Percentiles rank a stretch among this genome's conserved stretches.
These are phyloP conservation scores for Myrmaecium sp. DNA, from an alignment of 2,329 filamentous ascomycete genomes.

Conservation along the genomic window DNA sequence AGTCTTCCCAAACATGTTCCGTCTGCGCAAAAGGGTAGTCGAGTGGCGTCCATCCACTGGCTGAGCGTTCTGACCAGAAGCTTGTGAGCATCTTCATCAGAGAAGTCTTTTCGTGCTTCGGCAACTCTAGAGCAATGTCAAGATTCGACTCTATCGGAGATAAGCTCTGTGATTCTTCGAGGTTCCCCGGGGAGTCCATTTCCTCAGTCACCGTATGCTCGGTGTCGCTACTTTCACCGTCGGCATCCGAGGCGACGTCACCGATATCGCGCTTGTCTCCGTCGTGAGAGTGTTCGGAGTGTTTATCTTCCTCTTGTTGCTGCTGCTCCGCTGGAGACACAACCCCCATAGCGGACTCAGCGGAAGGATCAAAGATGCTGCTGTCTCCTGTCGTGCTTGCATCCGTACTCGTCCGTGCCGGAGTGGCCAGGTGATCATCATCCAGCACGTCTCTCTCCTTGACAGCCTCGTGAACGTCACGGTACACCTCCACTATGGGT, in stretches of 20 bases:
- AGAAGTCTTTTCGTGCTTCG: conserved; percentile 83
- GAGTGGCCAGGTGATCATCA: conserved; percentile 34
- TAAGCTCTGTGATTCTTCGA: conserved; percentile 33
- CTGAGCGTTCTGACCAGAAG: conserved; percentile 95
- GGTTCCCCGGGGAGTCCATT: conserved; percentile 45
- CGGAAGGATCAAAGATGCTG: too few relatives aligned
- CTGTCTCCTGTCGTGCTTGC: conserved; percentile 21
- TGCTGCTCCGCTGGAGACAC: conserved; percentile 19
- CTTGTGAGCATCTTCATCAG: conserved; percentile 91
- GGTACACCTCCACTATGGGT: conserved; percentile 89
- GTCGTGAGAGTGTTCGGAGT: too few relatives aligned
- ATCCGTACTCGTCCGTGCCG: conserved; percentile 16
- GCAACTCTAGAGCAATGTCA: conserved; percentile 54
- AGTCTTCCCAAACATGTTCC: conserved; percentile 94
- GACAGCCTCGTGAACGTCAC: conserved; percentile 83
- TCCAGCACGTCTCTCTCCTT: conserved; percentile 56
- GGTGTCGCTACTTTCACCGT: conserved; percentile 44
- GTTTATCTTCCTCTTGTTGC: conserved; percentile 5
- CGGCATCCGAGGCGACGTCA: conserved; percentile 32
- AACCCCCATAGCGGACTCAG: conserved; percentile 14
- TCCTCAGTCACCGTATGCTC: conserved; percentile 56
- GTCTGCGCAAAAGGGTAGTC: conserved; percentile 72
- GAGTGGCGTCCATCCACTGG: conserved; percentile 80
- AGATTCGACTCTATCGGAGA: conserved; percentile 36
- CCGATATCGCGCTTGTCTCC: not conserved